Base-by-base conservation (phyloP, 352 stramenopile species). In the Pythium aristosporum region DNA sequence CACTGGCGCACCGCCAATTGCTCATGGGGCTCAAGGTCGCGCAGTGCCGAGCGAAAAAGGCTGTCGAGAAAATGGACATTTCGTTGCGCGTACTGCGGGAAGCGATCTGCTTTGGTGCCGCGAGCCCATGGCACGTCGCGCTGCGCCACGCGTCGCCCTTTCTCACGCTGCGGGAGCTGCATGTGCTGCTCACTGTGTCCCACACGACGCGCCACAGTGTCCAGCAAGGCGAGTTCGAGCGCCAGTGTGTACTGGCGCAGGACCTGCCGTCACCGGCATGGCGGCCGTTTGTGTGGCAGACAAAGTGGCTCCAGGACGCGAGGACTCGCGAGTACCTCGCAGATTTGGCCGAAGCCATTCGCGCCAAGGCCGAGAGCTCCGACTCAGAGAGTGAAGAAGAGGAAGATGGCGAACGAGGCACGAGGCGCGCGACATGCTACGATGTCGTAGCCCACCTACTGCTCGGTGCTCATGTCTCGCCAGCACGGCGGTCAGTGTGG, bases 11-110 rank as follows among this genome's bases (percentile, higher is more conserved):
- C 41, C 74, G 84, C 8, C 81, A 91, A 59, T 74, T 92, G 13
- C 68, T 78, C 13, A 89, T 92, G 81, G 82, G 71, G 8, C 74
- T 90, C 36, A 88, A 88, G 37, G 74, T 80, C 50, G 76, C 81
- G 3, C 80, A 92, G 61, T 79, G 69, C 37, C 79, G 84, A 2
- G 62, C 80, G 5, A 79, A 86, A 20, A 75, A 76, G 12, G 75
- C 75, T 15, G 54, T 83, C 18, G 77, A 87, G 51, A 80, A 77
- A 20, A 85, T 92, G 70, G 78, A 90, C 44, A 63, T 73, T 18
- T 80, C 76, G 18, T 71, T 91, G 23, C 54, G 67, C 15, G 71
- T 84, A 34, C 58, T 90, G 10, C 73, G 75, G 16, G 73, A 83
- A 11, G 76, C 76, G 41, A 71, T 77, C 37, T 75, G 59, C 57